phyloP scores from a whole-genome alignment of 2,329 filamentous ascomycete species.

The Colletotrichum spaethianum region DNA sequence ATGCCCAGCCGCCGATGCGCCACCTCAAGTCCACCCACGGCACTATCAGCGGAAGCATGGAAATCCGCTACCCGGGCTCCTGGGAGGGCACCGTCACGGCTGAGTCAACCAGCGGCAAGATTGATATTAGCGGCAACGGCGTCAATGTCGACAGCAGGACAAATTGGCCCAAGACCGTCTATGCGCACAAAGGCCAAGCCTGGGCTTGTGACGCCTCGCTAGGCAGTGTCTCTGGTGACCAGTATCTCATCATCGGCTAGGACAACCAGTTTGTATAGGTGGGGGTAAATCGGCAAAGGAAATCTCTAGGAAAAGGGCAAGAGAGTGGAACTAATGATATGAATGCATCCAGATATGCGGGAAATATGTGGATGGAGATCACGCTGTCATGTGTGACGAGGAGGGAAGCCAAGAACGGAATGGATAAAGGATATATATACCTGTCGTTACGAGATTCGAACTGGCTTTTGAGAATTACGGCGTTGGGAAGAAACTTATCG shows the following conservation, averaged over 20 bases:
- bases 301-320: background rate
- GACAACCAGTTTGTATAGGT: background rate
- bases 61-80: slow-evolving; percentile 60
- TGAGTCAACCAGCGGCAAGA: slow-evolving; percentile 56
- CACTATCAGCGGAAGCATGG: slow-evolving; percentile 60
- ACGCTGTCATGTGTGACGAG: background rate
- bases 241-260: slow-evolving; percentile 8
- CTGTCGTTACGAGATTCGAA: slow-evolving; percentile 28
- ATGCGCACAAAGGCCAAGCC: slow-evolving; percentile 46
- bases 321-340: background rate
- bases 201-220: slow-evolving; percentile 1
- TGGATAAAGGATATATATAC: slow-evolving; percentile 9
- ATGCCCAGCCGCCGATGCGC: slow-evolving; percentile 46
- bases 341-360: slow-evolving; percentile 8
- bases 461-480: background rate
- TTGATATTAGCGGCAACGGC: slow-evolving; percentile 58
- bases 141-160: slow-evolving; percentile 54
- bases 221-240: slow-evolving; percentile 17
- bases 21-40: slow-evolving; percentile 58
- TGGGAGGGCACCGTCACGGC: slow-evolving; percentile 65
- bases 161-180: slow-evolving; percentile 53
- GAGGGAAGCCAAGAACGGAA: background rate
- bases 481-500: background rate
- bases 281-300: background rate
- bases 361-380: slow-evolving; percentile 17